Evolutionary conservation across 2,329 filamentous ascomycete species (phyloP), one percentile per base, ranked within the genome.

Genomic region (Apiospora kogelbergensis): DNA sequence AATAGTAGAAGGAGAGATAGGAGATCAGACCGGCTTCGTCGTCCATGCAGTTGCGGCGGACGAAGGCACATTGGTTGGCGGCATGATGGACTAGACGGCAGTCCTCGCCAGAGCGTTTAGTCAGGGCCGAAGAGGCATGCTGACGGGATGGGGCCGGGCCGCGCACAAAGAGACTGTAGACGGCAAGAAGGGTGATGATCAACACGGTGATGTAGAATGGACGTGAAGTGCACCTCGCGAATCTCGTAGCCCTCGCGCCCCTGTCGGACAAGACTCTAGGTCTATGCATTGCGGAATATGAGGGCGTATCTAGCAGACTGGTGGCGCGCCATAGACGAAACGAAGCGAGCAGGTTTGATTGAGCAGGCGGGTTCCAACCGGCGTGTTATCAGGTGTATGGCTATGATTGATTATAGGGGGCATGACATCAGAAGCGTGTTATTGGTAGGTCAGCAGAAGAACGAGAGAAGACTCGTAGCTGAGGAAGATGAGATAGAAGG

Each of bases 1-100:
- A 99, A 81, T 97, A 99, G 84, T 97, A 99, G 68, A 98, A 85
- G 24, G 90, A 87, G 63, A 98, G 88, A 81, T 99, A 99, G 33
- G 93, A 92, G 69, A 98, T 83, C 71, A 98, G 88, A 40, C 96
- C 95, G 67, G 95, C 93, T 81, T 98, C 93, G 78, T 98, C 94
- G 76, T 97, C 94, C 42, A 87, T 85, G 80, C 96, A 99, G 79
- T 98, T 92, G 68, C 86, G 84, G 73, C 86, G 89, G 69, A 98
- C 89, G 80, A 96, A 98, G 73, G 90, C 90, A 83, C 96, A 99
- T 82, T 98, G 89, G 78, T 99, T 92, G 70, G 84, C 77, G 67
- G 90, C 91, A 64, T 88, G 81, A 79, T 96, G 93, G 68, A 99
- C 93, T 42, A 93, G 83, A 70, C 90, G 91, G 78, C 96, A 99